These are phyloP conservation scores for Talaromyces islandicus DNA, from an alignment of 2,329 filamentous ascomycete species.

Conservation along the genomic window DNA sequence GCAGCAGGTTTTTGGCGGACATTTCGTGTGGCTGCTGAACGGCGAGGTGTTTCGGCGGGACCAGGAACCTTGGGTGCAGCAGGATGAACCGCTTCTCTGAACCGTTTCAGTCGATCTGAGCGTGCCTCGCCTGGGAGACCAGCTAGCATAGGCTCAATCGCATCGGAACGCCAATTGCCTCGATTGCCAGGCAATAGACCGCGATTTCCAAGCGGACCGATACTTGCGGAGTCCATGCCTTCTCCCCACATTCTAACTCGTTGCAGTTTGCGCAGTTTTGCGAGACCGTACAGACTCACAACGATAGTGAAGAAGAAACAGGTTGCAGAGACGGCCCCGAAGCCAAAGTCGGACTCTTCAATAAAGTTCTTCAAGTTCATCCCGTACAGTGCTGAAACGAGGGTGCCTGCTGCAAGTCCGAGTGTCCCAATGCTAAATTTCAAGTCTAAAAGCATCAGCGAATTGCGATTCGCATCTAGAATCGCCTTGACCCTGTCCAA, in stretches of 20 bases:
- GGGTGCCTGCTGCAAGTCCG: slow-evolving; percentile 89
- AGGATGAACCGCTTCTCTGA: slow-evolving; percentile 25
- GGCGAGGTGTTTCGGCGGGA: slow-evolving; percentile 12
- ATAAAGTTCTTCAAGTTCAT: slow-evolving; percentile 99
- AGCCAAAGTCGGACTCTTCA: slow-evolving; percentile 86
- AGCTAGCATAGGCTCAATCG: slow-evolving; percentile 36
- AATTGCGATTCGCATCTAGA: slow-evolving; percentile 94
- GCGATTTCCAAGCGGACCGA: slow-evolving; percentile 22
- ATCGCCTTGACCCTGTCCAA: slow-evolving; percentile 77
- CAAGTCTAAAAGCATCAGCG: slow-evolving; percentile 92
- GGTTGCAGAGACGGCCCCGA: slow-evolving; percentile 64
- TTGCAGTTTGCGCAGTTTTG: slow-evolving; percentile 78
- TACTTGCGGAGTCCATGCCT: slow-evolving; percentile 31
- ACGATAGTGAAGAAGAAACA: slow-evolving; percentile 68
- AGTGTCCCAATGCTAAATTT: slow-evolving; percentile 95
- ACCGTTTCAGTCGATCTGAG: slow-evolving; percentile 29
- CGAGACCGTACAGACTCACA: slow-evolving; percentile 77
- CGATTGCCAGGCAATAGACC: slow-evolving; percentile 20
- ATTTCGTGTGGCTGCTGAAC: neutral
- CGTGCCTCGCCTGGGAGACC: slow-evolving; percentile 34
- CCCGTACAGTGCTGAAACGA: slow-evolving; percentile 96
- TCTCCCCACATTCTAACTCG: slow-evolving; percentile 79
- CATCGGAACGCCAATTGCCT: slow-evolving; percentile 39
- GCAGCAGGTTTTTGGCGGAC: neutral
- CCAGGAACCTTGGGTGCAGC: slow-evolving; percentile 13